Conservation (phyloP, 129 eudicot species). For the Flaveria sonorensis region DNA sequence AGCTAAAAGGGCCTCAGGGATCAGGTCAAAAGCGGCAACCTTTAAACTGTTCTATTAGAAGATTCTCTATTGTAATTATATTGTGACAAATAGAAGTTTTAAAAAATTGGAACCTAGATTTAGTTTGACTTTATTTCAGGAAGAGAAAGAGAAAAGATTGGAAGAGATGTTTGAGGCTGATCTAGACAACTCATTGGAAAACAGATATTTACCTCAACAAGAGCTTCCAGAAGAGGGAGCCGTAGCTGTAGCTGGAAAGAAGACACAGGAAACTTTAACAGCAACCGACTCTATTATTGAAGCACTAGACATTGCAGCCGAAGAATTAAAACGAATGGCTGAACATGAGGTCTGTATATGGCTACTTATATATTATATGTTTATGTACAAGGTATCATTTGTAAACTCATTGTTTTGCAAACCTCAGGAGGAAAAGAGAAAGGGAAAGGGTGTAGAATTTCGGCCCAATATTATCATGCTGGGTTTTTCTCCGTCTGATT, state of each 20-base stretch:
- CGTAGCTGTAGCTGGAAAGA: slow-evolving; percentile 86
- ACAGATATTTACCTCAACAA: slow-evolving; percentile 70
- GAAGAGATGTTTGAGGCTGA: slow-evolving; percentile 96
- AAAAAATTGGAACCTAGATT: not conserved
- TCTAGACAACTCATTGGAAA: slow-evolving; percentile 66
- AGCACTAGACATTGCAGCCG: slow-evolving; percentile 83
- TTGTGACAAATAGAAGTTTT: not conserved
- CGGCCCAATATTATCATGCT: slow-evolving; percentile 68
- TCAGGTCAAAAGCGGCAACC: not conserved
- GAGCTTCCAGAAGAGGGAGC: slow-evolving; percentile 94
- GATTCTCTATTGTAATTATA: not conserved
- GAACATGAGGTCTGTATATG: slow-evolving; percentile 69
- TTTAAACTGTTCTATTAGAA: not conserved
- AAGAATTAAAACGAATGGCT: slow-evolving; percentile 76
- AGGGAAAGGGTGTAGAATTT: slow-evolving; percentile 58
- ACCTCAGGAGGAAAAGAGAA: slow-evolving; percentile 73
- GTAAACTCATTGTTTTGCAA: not conserved
- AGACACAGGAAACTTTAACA: slow-evolving; percentile 84
- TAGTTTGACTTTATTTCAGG: slow-evolving; percentile 49
- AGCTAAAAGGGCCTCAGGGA: not conserved
- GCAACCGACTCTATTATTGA: slow-evolving; percentile 90
- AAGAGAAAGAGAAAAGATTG: slow-evolving; percentile 95
- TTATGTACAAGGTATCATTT: slow-evolving; percentile 1
- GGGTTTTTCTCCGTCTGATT: slow-evolving; percentile 75
- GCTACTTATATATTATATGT: not conserved